These are phyloP conservation scores for Globisporangium echinulatum DNA, from an alignment of 352 stramenopile genomes.

Conservation along the genomic window DNA sequence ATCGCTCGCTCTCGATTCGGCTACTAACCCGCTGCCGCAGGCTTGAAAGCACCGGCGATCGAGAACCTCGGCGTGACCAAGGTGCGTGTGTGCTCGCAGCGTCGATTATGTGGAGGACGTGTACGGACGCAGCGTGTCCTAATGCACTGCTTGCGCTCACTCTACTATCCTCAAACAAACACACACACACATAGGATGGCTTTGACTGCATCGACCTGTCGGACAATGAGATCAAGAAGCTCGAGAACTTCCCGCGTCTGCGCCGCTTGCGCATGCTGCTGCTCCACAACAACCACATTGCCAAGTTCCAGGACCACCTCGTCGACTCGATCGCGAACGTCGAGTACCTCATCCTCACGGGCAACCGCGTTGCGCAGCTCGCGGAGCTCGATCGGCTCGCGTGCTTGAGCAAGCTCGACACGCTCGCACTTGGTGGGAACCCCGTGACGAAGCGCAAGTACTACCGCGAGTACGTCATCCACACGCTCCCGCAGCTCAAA, in stretches of 20 bases:
- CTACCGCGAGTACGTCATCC: constrained; percentile 91
- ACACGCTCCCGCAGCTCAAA: constrained; percentile 82
- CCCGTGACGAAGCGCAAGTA: constrained; percentile 86
- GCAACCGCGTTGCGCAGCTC: constrained; percentile 81
- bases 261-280: constrained; percentile 88
- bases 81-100: constrained; percentile 20
- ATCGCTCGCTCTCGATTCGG: not conserved
- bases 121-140: no score
- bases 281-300: constrained; percentile 91
- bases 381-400: constrained; percentile 79
- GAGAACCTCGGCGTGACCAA: constrained; percentile 92
- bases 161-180: not conserved
- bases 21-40: constrained; percentile 41
- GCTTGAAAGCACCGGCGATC: constrained; percentile 88
- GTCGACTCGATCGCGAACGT: constrained; percentile 77
- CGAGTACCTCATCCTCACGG: constrained; percentile 87
- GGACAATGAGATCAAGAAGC: constrained; percentile 93
- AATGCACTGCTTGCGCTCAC: not conserved
- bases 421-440: constrained; percentile 82
- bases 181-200: constrained; percentile 52
- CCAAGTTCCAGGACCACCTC: constrained; percentile 75
- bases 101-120: not conserved
- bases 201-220: constrained; percentile 93
- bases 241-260: constrained; percentile 92
- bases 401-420: constrained; percentile 80